Percentiles rank a stretch among this genome's conserved stretches.
These are phyloP conservation scores for Hirsutella minnesotensis DNA, from an alignment of 2,329 filamentous ascomycete species.

Conservation along the genomic window DNA sequence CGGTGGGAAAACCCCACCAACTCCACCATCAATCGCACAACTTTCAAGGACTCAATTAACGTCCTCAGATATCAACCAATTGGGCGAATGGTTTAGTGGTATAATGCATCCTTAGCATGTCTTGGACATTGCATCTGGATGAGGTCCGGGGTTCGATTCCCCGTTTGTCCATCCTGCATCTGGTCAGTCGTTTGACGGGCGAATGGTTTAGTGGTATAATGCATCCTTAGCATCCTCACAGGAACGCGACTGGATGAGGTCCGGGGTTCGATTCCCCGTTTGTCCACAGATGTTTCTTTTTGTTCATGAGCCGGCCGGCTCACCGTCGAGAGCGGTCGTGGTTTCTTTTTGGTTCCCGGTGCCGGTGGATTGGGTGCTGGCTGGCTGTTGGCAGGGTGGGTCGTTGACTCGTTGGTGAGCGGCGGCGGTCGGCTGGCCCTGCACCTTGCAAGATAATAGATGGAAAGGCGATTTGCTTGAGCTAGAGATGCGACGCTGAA, in stretches of 20 bases:
- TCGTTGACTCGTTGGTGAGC: too few species aligned
- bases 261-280: constrained; percentile 23
- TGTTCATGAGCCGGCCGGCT: not conserved
- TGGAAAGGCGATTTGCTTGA: too few species aligned
- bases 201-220: constrained; percentile 23
- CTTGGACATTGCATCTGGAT: constrained; percentile 2
- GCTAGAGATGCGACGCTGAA: too few species aligned
- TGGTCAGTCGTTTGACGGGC: constrained; percentile 7
- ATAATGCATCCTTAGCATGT: constrained; percentile 10
- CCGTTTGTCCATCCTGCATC: constrained; percentile 15
- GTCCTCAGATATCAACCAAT: not conserved
- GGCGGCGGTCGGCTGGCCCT: too few species aligned
- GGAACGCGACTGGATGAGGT: constrained; percentile 12
- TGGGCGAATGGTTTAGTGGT: constrained; percentile 13
- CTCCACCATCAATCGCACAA: not conserved
- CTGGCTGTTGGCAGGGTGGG: too few species aligned
- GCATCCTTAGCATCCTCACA: constrained; percentile 20
- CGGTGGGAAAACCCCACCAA: not conserved
- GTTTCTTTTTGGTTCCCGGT: too few species aligned
- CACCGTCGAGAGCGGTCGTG: too few species aligned
- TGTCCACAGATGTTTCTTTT: constrained; percentile 11
- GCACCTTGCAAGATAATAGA: too few species aligned
- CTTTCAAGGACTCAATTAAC: not conserved
- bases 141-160: constrained; percentile 23
- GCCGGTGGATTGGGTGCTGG: too few species aligned